Conservation (phyloP, 345 rosid genomes). For the Carallia brachiata region DNA sequence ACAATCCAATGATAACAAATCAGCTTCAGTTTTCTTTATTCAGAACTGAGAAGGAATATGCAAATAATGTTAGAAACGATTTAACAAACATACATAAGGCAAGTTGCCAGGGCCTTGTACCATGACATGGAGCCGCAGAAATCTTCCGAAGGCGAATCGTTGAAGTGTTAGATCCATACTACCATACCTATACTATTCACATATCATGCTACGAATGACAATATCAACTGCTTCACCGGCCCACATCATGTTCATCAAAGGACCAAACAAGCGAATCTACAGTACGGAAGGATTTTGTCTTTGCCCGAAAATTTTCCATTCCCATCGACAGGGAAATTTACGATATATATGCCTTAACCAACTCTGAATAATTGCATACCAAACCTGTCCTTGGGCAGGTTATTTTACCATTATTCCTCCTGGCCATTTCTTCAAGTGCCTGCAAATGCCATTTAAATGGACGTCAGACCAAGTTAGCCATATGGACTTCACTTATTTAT, state of each 20-base stretch:
- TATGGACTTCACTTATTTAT: slow-evolving; percentile 1
- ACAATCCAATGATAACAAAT: background rate
- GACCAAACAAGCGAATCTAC: background rate
- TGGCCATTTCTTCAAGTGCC: slow-evolving; percentile 96
- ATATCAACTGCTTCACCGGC: background rate
- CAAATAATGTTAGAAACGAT: too few species aligned
- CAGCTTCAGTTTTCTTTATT: slow-evolving; percentile 3
- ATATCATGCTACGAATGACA: background rate
- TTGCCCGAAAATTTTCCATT: background rate
- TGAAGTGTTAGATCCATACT: background rate
- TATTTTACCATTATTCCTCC: slow-evolving; percentile 63
- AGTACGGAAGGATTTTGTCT: background rate
- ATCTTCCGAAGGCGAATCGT: background rate
- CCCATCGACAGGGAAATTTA: slow-evolving; percentile 19
- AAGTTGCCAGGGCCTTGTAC: background rate
- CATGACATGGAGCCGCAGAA: background rate
- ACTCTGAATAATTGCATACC: slow-evolving; percentile 60
- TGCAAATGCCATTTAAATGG: slow-evolving; percentile 24
- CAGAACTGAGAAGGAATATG: background rate
- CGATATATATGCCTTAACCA: slow-evolving; percentile 90
- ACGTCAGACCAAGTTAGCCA: slow-evolving; percentile 3
- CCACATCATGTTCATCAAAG: too few species aligned
- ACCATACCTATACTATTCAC: slow-evolving; percentile 9
- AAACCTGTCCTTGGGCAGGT: slow-evolving; percentile 82
- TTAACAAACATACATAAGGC: slow-evolving; percentile 13